Evolutionary conservation across 257 asterid species (phyloP).

Genomic region (Solanum boliviense): DNA sequence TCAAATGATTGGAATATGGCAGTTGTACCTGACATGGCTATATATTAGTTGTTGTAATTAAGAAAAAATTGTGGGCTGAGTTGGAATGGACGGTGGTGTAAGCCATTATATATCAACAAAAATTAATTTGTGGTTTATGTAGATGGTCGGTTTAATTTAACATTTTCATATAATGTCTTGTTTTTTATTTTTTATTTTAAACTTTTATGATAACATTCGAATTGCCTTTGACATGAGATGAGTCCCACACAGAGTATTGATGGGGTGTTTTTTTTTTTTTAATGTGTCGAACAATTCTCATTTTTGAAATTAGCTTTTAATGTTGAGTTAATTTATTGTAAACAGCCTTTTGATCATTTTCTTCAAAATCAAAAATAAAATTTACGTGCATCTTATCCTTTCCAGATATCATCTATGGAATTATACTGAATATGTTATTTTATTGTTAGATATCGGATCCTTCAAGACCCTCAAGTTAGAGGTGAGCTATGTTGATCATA

Average conservation of each 20-base stretch:
- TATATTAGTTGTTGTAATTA: not conserved
- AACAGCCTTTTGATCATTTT: not conserved
- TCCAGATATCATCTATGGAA: fast-evolving
- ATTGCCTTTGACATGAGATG: not conserved
- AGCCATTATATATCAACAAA: not conserved
- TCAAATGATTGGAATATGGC: not conserved
- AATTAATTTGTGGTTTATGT: not conserved
- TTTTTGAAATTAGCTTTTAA: not conserved
- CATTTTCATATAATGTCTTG: not conserved
- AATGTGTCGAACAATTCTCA: fast-evolving
- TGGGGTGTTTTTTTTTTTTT: not conserved
- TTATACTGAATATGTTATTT: not conserved
- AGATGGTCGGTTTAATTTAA: not conserved
- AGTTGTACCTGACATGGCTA: not conserved
- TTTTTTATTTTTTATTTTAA: not conserved
- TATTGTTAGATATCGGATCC: not conserved
- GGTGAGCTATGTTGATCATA: not conserved
- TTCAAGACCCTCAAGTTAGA: too few species aligned
- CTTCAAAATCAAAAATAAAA: not conserved
- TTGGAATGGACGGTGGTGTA: not conserved
- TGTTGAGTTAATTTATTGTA: not conserved
- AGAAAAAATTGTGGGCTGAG: not conserved
- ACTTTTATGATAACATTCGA: not conserved
- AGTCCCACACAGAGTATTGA: not conserved
- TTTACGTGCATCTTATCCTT: fast-evolving